Evolutionary conservation across 257 asterid genomes (phyloP), one percentile per base, ranked within the genome.

Genomic region (Knoxia roxburghii): DNA sequence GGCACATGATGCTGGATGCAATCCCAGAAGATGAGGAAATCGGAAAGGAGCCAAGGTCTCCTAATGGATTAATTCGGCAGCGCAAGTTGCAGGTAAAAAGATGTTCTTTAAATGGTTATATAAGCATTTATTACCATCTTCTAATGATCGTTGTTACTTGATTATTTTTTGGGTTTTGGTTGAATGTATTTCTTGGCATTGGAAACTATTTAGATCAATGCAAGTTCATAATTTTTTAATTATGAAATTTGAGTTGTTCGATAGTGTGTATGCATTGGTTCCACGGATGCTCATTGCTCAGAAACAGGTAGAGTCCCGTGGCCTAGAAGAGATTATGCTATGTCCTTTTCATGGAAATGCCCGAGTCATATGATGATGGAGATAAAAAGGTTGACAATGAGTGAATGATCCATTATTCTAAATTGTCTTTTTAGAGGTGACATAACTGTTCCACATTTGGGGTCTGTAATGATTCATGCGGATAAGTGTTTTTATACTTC

Each of bases 1-100:
- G 87, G 77, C 87, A 82, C 65, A 72, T 79, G 51, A 76, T 83
- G 85, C 76, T 89, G 72, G 92, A 89, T 71, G 95, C 89, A 0
- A 87, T 89, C 68, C 93, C 95, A 0, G 95, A 89, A 76, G 92
- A 87, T 61, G 95, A 85, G 73, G 96, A 87, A 76, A 72, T 75
- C 21, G 90, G 83, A 55, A 80, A 79, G 83, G 84, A 78, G 49
- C 76, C 76, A 2, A 60, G 65, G 41, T 68, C 71, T 51, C 60
- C 72, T 67, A 83, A 73, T 76, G 92, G 79, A 21, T 61, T 80
- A 66, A 24, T 82, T 70, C 79, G 87, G 72, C 95, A 83, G 66
- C 81, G 91, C 41, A 80, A 84, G 65, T 41, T 71, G 70, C 88
- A 76, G 95, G 96, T 90, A 69, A 66, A 39, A 76, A 65, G 52